These are phyloP conservation scores for Epithele typhae DNA, from an alignment of 768 basidiomycete species.

Conservation along the genomic window DNA sequence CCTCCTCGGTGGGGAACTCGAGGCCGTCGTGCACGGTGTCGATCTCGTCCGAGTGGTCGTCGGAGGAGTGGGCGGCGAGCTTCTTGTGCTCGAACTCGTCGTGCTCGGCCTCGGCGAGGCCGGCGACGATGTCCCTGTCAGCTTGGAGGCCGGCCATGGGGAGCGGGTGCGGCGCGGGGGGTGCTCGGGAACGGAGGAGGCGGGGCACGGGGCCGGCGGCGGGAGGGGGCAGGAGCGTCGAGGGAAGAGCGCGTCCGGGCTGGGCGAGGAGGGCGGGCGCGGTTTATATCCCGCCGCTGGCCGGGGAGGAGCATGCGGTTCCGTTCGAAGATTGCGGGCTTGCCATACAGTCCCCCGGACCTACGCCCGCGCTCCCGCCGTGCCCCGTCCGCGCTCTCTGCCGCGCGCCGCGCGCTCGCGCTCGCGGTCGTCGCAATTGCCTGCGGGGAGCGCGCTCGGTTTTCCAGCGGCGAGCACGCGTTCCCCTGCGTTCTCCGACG, in stretches of 20 bases:
- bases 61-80: conserved; percentile 7
- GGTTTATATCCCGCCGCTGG: no score
- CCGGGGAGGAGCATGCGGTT: no score
- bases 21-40: conserved; percentile 47
- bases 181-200: not conserved
- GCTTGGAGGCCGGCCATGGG: conserved; percentile 21
- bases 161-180: not conserved
- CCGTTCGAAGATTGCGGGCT: no score
- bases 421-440: no score
- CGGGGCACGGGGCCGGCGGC: not conserved
- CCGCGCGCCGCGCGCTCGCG: no score
- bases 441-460: no score
- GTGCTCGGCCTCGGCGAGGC: conserved; percentile 19
- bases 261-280: not conserved
- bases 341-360: no score
- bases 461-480: no score
- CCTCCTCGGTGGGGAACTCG: conserved; percentile 62
- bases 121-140: conserved; percentile 20
- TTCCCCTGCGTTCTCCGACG: no score
- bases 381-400: no score
- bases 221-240: not conserved
- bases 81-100: conserved; percentile 24
- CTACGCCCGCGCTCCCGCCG: no score
- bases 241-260: not conserved
- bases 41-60: conserved; percentile 24